A percentile compares a stretch with the other conserved stretches of the same genome.
phyloP scores from a whole-genome alignment of 352 stramenopile species.

The Pythium aquatile region DNA sequence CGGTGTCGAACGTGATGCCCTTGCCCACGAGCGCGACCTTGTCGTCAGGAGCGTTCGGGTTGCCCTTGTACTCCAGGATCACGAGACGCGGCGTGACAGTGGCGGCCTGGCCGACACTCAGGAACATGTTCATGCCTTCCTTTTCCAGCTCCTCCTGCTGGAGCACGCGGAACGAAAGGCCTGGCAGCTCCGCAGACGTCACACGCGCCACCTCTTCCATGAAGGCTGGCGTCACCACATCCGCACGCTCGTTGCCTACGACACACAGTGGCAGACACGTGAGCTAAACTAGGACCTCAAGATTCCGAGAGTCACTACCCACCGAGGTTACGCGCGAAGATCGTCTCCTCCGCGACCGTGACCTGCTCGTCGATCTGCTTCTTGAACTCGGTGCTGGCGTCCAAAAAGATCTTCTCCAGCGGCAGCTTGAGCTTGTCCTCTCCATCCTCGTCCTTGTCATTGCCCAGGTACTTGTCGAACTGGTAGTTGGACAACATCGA shows the following conservation, averaged over 20 bases:
- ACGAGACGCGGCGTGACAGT: constrained; percentile 76
- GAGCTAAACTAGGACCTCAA: no score
- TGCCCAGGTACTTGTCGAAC: constrained; percentile 80
- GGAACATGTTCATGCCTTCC: constrained; percentile 86
- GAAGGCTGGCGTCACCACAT: constrained; percentile 77
- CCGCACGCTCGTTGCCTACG: constrained; percentile 67
- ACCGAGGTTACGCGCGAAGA: constrained; percentile 78
- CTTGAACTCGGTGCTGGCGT: constrained; percentile 53
- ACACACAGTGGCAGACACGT: no score
- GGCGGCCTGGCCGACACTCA: constrained; percentile 75
- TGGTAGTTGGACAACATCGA: constrained; percentile 87
- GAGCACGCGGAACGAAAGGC: constrained; percentile 78
- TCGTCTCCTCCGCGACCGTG: constrained; percentile 73
- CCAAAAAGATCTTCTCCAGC: constrained; percentile 62
- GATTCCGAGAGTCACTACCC: no score
- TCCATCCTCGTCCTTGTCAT: constrained; percentile 50
- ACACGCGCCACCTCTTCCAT: constrained; percentile 74
- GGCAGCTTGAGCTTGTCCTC: constrained; percentile 68
- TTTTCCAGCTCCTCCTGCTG: constrained; percentile 72
- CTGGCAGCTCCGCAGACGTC: constrained; percentile 59
- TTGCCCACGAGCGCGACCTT: constrained; percentile 91
- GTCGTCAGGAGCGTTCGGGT: constrained; percentile 52
- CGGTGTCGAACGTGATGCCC: constrained; percentile 94
- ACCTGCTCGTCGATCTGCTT: constrained; percentile 65
- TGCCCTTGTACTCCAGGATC: constrained; percentile 79